A percentile compares a stretch with the other conserved stretches of the same genome.
Conservation (phyloP, 257 asterid genomes). For the Knoxia roxburghii region DNA sequence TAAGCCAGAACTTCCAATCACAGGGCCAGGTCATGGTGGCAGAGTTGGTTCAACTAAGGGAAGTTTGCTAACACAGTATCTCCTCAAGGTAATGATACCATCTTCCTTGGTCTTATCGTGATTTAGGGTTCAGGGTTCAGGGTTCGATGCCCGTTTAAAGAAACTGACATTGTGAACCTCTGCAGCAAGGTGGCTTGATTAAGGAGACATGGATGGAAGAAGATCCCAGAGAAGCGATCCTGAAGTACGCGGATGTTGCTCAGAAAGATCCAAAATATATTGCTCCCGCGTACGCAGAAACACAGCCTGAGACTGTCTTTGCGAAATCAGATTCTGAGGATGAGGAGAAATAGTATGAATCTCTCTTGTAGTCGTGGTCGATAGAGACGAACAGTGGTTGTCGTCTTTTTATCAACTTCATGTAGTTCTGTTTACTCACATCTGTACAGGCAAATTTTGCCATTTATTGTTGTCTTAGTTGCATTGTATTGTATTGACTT, state of each 20-base stretch:
- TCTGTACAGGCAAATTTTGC: background rate
- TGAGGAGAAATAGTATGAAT: slow-evolving; percentile 49
- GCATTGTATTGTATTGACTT: background rate
- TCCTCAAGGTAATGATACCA: slow-evolving; percentile 61
- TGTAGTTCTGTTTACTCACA: background rate
- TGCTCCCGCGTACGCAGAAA: slow-evolving; percentile 84
- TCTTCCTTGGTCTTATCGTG: background rate
- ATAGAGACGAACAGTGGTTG: too few relatives aligned
- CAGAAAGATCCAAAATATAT: slow-evolving; percentile 83
- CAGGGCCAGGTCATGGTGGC: slow-evolving; percentile 95
- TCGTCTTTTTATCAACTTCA: too few relatives aligned
- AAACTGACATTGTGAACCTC: slow-evolving; percentile 8
- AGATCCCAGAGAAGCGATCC: slow-evolving; percentile 97
- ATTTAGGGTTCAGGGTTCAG: too few relatives aligned
- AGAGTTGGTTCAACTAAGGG: slow-evolving; percentile 90
- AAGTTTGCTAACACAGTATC: slow-evolving; percentile 90
- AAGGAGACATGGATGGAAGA: slow-evolving; percentile 97
- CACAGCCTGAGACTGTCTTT: slow-evolving; percentile 82
- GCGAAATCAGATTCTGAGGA: slow-evolving; percentile 82
- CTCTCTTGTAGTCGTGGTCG: background rate
- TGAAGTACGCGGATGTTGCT: slow-evolving; percentile 84
- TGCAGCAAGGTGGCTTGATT: slow-evolving; percentile 94
- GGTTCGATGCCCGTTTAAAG: slow-evolving; percentile 1
- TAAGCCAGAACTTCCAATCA: slow-evolving; percentile 92
- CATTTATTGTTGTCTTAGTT: background rate